Base-by-base conservation (phyloP, 805 yeast genomes). In the Brettanomyces bruxellensis region DNA sequence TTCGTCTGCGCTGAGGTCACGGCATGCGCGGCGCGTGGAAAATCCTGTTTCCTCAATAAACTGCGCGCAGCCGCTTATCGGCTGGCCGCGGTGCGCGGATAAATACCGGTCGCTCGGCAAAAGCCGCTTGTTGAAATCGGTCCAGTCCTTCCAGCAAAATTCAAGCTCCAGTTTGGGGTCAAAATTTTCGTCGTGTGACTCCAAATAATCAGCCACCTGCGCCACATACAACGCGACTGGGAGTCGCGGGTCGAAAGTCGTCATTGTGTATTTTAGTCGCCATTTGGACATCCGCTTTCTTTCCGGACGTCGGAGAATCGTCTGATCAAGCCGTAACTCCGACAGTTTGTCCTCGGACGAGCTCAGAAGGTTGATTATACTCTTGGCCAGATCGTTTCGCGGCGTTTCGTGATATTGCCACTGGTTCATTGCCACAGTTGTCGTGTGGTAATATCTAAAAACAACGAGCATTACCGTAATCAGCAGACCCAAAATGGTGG, bases 121-220 rank as follows among this genome's bases (percentile, higher is more conserved):
- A 3, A 62, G 46, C 38, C 59, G 55, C 12, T 46, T 40, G 18
- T 55, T 51, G 25, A 62, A 14, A 50, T 62, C 55, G 14, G 58
- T 49, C 66, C 66, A 63, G 35, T 62, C 62, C 14, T 49, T 45
- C 68, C 68, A 64, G 18, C 49, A 49, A 45, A 64, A 64, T 0
- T 60, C 58, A 2, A 64, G 43, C 7, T 36, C 45, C 37, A 59
- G 56, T n/a, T 49, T 38, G 6, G 40, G 40, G 25, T 42, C 49
- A 41, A 38, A 43, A 7, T 44, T 25, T 22, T 40, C 46, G 8
- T 34, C 9, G 1, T 35, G 25, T 3, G 47, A 4, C 14, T 36
- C 38, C 3, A 51, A 13, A n/a, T 51, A 49, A 13, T 44, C 13
- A 14, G 49, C 48, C 11, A 55, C 14, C 23, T 49, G 44, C 8